Evolutionary conservation across 1,139 yeast species (phyloP), one percentile per base, ranked within the genome.

Genomic region (Pichia sp.): DNA sequence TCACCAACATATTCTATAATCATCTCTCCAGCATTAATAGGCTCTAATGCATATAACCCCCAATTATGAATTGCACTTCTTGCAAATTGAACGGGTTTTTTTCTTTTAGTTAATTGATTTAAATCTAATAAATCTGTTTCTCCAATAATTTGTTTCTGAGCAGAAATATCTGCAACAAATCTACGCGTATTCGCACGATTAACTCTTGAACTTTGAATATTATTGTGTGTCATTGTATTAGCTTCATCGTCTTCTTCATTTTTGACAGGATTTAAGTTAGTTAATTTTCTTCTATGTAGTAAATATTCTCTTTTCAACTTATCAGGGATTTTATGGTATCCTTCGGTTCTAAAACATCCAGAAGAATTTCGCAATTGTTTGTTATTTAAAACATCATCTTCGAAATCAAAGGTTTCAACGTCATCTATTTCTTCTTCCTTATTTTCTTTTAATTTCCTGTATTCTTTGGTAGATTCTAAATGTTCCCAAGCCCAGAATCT

Each of bases 1-100:
- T 92, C 98, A 30, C 99, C 99, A n/a, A 92, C 97, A 58, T 92
- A 92, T 63, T 94, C 99, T 50, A 94, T 92, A 57, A 92, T 90
- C 97, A 92, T 92, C 64, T 92, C 98, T 55, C 83, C 85, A 1
- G 95, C 94, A 12, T 89, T 86, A 58, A 92, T 92, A 1, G 95
- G 95, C 59, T 92, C 97, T 59, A 87, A 70, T 0, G 98, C 98
- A 65, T 89, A 92, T 40, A 92, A 67, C 0, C 99, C 99, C 98
- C 98, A 92, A 59, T 92, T 89, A 62, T 94, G 98, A 57, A 92
- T 92, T 0, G 97, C 95, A 1, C 97, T 89, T 46, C 98, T 71
- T 0, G 97, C 97, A 70, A 90, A 90, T 20, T 94, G 84, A 11
- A 92, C 97, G 0, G 96, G 96, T 62, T 92, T 92, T 63, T 84